phyloP scores from a whole-genome alignment of 257 asterid genomes.

The Catharanthus roseus region DNA sequence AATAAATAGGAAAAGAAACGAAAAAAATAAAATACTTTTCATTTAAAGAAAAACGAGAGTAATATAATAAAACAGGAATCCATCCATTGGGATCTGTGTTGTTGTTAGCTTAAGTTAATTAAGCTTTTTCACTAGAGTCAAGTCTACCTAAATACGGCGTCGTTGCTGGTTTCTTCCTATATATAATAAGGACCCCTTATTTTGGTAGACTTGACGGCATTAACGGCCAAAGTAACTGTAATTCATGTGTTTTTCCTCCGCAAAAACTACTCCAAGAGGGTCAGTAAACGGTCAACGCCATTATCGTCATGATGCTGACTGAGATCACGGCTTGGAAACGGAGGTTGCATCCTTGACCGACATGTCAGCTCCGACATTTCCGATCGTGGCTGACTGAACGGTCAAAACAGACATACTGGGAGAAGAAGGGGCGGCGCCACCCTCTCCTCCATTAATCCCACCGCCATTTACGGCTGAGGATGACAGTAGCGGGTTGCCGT shows the following conservation, averaged over 20 bases:
- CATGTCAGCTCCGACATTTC: constrained; percentile 29
- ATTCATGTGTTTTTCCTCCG: background rate
- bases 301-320: background rate
- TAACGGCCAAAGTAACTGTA: background rate
- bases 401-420: constrained; percentile 70
- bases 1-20: too few species aligned
- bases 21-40: background rate
- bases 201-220: constrained; percentile 51
- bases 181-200: constrained; percentile 31
- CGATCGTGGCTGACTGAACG: constrained; percentile 56
- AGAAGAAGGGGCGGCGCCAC: constrained; percentile 52
- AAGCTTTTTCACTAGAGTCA: constrained; percentile 24
- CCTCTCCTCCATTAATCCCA: constrained; percentile 19
- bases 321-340: constrained; percentile 44
- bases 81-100: too few species aligned
- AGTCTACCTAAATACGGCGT: constrained; percentile 59
- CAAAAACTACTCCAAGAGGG: constrained; percentile 7
- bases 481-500: constrained; percentile 18
- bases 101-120: constrained; percentile 28
- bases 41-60: constrained; percentile 3
- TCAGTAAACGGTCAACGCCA: constrained; percentile 26
- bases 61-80: constrained; percentile 11
- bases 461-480: constrained; percentile 9
- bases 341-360: constrained; percentile 49
- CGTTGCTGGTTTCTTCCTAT: constrained; percentile 13